Evolutionary conservation across 148 eudicot species (phyloP), one percentile per base, ranked within the genome.

Genomic region (Silene conica): DNA sequence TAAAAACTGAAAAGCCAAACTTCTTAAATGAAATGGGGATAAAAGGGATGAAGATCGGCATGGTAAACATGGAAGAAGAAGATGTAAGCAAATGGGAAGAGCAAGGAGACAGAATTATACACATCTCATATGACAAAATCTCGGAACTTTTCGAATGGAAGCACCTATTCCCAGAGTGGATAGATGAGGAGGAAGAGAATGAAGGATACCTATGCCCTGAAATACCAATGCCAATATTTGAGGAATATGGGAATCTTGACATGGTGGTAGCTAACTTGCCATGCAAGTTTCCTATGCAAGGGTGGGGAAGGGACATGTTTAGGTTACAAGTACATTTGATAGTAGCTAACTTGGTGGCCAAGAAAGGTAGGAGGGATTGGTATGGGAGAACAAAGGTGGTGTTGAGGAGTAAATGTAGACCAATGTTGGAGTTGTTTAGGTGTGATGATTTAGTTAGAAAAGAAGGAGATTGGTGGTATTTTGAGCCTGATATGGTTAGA

Each of bases 401-500:
- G 74, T 72, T 92, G 21, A 41, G 83, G 84, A 95, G 97, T 76
- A 79, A 86, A 74, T 95, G 97, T 77, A 80, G 89, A 83, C 97
- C 97, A 10, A 95, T 92, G 97, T n/a, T 84, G 86, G 98, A 95
- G 84, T 26, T 95, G 52, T 90, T 95, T 38, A 77, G 86, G 74
- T 95, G 98, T 73, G 88, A 88, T 72, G 98, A 91, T 80, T 60
- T 88, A 89, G 85, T 83, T 64, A 79, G 63, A 61, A 80, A 80
- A 57, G 97, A 90, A 57, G 92, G 96, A 16, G 93, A 92, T 67
- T 94, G 98, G 98, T 94, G 97, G 98, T 84, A 72, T 67, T 95
- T 70, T 81, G 78, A 84, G 72, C 85, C 87, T 2, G 80, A 87
- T 0, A 74, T 78, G 76, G 77, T n/a, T 25, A 83, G 81, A 71